phyloP scores from a whole-genome alignment of 306 rosid genomes.

The Quercus cerris region DNA sequence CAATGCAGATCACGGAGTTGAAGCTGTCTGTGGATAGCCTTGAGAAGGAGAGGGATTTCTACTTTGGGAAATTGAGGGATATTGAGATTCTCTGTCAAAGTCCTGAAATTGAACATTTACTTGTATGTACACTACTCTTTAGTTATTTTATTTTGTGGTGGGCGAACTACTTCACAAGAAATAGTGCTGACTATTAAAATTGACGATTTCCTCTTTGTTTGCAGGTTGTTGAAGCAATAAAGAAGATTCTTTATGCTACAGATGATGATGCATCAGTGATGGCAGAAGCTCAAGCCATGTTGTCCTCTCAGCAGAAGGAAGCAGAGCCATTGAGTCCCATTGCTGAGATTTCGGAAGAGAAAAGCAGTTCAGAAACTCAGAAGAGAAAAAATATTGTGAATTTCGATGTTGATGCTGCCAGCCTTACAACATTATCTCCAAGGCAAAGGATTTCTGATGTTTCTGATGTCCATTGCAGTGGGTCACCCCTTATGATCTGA shows the following conservation, averaged over 20 bases:
- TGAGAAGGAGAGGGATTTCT: conserved; percentile 95
- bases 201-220: conserved; percentile 3
- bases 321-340: conserved; percentile 67
- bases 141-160: not conserved
- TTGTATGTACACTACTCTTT: conserved; percentile 33
- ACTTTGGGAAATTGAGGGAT: conserved; percentile 83
- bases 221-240: conserved; percentile 80
- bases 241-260: conserved; percentile 84
- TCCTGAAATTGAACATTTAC: conserved; percentile 65
- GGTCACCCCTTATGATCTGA: conserved; percentile 89
- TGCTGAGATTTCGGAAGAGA: conserved; percentile 75
- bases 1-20: conserved; percentile 76
- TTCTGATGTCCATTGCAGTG: conserved; percentile 85
- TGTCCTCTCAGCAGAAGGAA: conserved; percentile 42
- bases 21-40: conserved; percentile 91
- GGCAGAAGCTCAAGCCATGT: conserved; percentile 88
- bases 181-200: not conserved
- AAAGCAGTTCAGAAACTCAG: conserved; percentile 52
- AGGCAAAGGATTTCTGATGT: conserved; percentile 80
- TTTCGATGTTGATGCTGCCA: conserved; percentile 67
- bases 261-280: conserved; percentile 74
- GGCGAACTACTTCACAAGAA: not conserved
- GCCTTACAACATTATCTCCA: conserved; percentile 54
- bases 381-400: conserved; percentile 74
- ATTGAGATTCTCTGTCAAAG: conserved; percentile 87